Evolutionary conservation across 1,284 basidiomycete genomes (phyloP).

Genomic region (Coriolopsis trogii): DNA sequence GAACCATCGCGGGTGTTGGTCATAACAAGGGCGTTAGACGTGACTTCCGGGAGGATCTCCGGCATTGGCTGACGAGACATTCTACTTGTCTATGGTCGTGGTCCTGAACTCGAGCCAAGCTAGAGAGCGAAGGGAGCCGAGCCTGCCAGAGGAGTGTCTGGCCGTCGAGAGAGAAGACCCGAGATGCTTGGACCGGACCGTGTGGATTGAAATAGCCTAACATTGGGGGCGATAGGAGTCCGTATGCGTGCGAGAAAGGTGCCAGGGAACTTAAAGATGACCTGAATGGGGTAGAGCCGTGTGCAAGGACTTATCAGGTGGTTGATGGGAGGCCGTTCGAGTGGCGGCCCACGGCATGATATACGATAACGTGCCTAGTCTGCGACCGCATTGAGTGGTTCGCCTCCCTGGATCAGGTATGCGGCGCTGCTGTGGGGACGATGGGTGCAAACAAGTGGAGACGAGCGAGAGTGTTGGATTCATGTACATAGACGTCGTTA

Average conservation of each 20-base stretch:
- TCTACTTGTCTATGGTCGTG: not conserved
- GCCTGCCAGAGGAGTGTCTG: not conserved
- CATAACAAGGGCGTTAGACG: conserved; percentile 3
- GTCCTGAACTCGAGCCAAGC: too few relatives aligned
- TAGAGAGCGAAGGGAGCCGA: conserved; percentile 1
- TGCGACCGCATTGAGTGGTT: too few relatives aligned
- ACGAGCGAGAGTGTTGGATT: too few relatives aligned
- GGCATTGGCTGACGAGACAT: conserved; percentile 19
- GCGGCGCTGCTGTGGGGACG: too few relatives aligned
- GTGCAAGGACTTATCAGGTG: not conserved
- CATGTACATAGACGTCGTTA: too few relatives aligned
- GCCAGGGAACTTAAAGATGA: conserved; percentile 8
- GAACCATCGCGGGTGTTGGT: conserved; percentile 8
- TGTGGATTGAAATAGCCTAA: not conserved
- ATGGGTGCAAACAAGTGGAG: too few relatives aligned
- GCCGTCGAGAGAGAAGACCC: not conserved
- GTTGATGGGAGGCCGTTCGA: not conserved
- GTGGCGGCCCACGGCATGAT: not conserved
- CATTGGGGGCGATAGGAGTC: not conserved
- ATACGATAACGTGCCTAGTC: too few relatives aligned
- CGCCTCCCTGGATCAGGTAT: too few relatives aligned
- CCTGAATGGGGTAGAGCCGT: not conserved
- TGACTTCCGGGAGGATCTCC: conserved; percentile 9
- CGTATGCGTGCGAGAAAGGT: conserved; percentile 9
- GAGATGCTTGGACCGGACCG: not conserved